Evolutionary conservation across 106 monocot genomes (phyloP).

Genomic region (Chionographis japonica): DNA sequence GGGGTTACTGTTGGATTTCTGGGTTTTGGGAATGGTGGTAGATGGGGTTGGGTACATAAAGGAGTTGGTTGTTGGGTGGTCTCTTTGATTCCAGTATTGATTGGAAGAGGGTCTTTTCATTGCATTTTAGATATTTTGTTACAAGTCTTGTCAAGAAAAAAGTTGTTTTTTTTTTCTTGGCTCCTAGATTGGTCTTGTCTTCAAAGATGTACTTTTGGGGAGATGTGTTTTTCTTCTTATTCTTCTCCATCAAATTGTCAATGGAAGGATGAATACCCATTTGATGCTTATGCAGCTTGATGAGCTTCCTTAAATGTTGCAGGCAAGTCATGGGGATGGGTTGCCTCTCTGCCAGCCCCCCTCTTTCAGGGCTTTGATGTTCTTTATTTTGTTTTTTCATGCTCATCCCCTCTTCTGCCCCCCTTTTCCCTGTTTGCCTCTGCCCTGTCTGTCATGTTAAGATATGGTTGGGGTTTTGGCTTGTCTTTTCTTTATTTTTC

Average conservation of each 20-base stretch:
- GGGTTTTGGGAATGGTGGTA: background rate
- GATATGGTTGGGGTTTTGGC: background rate
- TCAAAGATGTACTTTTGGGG: slow-evolving; percentile 19
- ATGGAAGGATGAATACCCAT: background rate
- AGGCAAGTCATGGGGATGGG: no score
- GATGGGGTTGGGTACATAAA: background rate
- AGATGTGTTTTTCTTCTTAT: background rate
- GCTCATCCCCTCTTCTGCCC: no score
- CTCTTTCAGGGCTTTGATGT: no score
- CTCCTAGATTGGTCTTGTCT: slow-evolving; percentile 20
- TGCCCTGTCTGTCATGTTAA: background rate
- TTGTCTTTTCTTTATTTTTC: slow-evolving; percentile 1
- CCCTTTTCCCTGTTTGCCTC: background rate
- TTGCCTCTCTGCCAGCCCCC: no score
- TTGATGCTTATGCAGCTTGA: no score
- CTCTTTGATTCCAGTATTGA: slow-evolving; percentile 10
- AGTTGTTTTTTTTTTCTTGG: slow-evolving; percentile 9
- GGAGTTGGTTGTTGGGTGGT: background rate
- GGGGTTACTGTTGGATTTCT: slow-evolving; percentile 6
- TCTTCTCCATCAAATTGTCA: background rate
- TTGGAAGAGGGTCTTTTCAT: slow-evolving; percentile 23
- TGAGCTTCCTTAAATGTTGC: no score
- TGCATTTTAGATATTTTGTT: slow-evolving; percentile 2
- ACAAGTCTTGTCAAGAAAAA: slow-evolving; percentile 41
- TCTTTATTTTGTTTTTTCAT: no score